phyloP scores from a whole-genome alignment of 768 basidiomycete species.

The Leucocoprinus sp. region DNA sequence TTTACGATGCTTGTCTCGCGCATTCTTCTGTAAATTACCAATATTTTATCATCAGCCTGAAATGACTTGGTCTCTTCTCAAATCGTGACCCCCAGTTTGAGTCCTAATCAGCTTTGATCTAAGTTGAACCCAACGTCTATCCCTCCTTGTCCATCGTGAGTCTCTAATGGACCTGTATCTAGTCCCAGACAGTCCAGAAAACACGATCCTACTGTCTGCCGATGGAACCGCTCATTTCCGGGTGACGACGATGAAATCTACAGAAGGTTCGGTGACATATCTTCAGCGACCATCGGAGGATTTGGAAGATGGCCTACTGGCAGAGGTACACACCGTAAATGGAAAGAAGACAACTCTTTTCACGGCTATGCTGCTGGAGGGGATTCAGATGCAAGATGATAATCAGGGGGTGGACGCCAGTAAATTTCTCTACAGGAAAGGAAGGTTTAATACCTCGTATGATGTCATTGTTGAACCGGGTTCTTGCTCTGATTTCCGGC shows the following conservation, averaged over 20 bases:
- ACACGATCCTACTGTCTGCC: conserved; percentile 39
- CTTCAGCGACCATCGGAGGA: conserved; percentile 33
- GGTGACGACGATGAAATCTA: conserved; percentile 31
- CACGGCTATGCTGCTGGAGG: conserved; percentile 27
- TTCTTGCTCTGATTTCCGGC: not conserved
- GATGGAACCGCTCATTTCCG: conserved; percentile 45
- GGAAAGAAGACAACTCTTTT: conserved; percentile 35
- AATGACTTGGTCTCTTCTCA: not conserved
- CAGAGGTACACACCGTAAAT: conserved; percentile 41
- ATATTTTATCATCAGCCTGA: conserved; percentile 2
- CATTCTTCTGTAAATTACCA: conserved; percentile 3
- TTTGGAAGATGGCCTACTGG: conserved; percentile 33
- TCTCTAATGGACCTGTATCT: conserved; percentile 43
- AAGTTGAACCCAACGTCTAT: not conserved
- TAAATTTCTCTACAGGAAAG: conserved; percentile 11
- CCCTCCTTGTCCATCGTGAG: not conserved
- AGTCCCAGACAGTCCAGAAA: conserved; percentile 40
- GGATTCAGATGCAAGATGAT: conserved; percentile 3
- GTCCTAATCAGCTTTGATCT: not conserved
- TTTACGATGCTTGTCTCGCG: not conserved
- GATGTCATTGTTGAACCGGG: not conserved
- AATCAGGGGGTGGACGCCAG: not conserved
- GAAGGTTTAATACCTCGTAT: conserved; percentile 1
- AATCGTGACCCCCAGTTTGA: not conserved
- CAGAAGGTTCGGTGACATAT: conserved; percentile 26